Evolutionary conservation across 306 rosid genomes (phyloP).

Genomic region (Glycine tomentella): DNA sequence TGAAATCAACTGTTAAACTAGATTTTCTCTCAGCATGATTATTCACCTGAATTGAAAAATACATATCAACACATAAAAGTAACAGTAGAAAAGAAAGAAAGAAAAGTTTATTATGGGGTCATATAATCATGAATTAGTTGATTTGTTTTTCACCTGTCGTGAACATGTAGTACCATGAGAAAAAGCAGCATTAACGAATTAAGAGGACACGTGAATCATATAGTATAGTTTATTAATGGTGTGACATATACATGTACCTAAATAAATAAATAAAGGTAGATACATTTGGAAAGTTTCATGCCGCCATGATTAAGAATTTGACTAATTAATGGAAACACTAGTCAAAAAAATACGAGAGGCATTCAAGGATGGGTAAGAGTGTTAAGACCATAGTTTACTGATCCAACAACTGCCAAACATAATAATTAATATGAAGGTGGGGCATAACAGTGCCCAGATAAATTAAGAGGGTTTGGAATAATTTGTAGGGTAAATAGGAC

Average conservation of each 20-base stretch:
- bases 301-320: constrained; percentile 34
- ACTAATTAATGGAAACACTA: neutral
- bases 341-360: constrained; percentile 7
- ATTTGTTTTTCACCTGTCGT: no score
- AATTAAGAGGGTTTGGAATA: constrained; percentile 5
- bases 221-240: neutral
- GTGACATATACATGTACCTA: constrained; percentile 8
- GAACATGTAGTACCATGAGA: no score
- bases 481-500: neutral
- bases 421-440: neutral
- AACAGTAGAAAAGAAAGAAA: no score
- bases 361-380: constrained; percentile 15
- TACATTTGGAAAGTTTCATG: constrained; percentile 30
- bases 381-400: neutral
- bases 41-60: no score
- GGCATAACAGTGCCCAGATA: neutral
- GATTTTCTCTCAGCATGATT: no score
- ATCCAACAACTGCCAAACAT: no score
- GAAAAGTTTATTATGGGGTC: no score
- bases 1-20: no score
- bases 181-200: constrained; percentile 2
- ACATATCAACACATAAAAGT: no score
- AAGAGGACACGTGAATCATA: constrained; percentile 17
- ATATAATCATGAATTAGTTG: no score
- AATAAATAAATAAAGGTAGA: neutral